Conservation (phyloP, 192 early-diverging fungal genomes). For the Oehlia diaphana region DNA sequence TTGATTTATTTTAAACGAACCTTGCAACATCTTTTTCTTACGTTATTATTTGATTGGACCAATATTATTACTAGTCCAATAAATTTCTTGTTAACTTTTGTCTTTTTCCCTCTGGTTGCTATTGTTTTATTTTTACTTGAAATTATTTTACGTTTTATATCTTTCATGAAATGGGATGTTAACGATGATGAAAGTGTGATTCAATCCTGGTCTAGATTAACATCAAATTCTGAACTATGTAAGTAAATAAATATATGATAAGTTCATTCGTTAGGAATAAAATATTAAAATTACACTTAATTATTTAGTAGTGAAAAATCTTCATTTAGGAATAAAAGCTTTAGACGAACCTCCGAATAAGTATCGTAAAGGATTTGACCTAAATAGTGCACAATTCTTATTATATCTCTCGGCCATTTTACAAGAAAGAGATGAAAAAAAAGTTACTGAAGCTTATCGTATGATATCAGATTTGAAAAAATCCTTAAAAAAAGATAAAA, state of each 20-base stretch:
- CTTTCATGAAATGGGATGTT: background rate
- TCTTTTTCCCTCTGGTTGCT: background rate
- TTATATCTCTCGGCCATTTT: constrained; percentile 47
- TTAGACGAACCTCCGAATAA: background rate
- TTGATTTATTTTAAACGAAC: no score
- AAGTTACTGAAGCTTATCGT: constrained; percentile 41
- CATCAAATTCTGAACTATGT: background rate
- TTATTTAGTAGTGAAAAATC: no score
- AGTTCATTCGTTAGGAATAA: no score
- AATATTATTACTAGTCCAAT: background rate
- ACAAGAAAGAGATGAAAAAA: constrained; percentile 48
- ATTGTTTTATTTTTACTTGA: background rate
- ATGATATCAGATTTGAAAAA: constrained; percentile 22
- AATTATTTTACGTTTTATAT: background rate
- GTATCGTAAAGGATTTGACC: constrained; percentile 26
- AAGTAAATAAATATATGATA: no score
- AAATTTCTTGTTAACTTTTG: background rate
- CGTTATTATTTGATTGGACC: background rate
- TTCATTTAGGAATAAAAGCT: background rate
- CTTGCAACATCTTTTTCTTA: background rate
- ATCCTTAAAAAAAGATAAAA: background rate
- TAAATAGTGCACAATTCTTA: constrained; percentile 47
- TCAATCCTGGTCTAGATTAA: no score
- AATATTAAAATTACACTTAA: no score
- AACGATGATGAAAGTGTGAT: no score